These are phyloP conservation scores for Eucalyptus curtisii DNA, from an alignment of 345 rosid genomes.

Conservation along the genomic window DNA sequence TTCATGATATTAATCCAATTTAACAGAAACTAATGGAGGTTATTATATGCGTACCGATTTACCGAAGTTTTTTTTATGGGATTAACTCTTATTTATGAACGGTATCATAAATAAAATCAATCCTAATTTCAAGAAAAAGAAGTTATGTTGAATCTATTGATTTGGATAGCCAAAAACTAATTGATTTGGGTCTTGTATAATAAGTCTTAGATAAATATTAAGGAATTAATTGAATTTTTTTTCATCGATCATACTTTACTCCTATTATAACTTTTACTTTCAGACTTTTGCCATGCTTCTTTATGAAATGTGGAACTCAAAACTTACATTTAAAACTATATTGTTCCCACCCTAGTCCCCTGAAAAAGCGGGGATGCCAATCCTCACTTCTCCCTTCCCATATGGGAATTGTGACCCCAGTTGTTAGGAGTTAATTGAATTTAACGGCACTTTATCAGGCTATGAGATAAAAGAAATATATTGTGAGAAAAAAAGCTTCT, in stretches of 20 bases:
- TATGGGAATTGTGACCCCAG: too few relatives aligned
- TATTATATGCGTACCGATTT: rapidly evolving
- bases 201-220: background rate
- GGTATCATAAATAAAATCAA: background rate
- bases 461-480: background rate
- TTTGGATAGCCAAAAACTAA: background rate
- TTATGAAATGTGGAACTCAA: rapidly evolving
- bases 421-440: background rate
- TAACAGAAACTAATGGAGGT: rapidly evolving
- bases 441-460: background rate
- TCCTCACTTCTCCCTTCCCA: too few relatives aligned
- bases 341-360: too few relatives aligned
- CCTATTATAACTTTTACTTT: rapidly evolving
- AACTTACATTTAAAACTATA: too few relatives aligned
- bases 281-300: rapidly evolving
- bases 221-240: background rate
- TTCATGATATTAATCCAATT: too few relatives aligned
- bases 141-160: background rate
- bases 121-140: background rate
- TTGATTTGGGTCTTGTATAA: background rate
- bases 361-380: too few relatives aligned
- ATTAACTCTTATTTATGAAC: background rate
- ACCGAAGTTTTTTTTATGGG: too few relatives aligned
- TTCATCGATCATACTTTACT: rapidly evolving
- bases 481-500: background rate